Evolutionary conservation across 345 rosid species (phyloP), one percentile per base, ranked within the genome.

Genomic region (Eutrema heterophyllum): DNA sequence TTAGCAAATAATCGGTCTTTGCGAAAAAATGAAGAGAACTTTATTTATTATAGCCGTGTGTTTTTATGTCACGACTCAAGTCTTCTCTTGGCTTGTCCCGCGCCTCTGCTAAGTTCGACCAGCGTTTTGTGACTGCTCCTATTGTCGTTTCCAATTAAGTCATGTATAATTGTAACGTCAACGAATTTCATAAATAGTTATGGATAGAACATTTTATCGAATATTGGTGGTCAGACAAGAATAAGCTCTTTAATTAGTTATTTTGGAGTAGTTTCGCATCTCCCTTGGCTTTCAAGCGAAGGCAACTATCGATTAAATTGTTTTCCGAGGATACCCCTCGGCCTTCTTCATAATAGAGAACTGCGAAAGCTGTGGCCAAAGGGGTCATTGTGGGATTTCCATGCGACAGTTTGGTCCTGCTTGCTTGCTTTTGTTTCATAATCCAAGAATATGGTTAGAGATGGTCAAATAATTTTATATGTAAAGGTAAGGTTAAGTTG

Each of bases 401-500:
- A 13, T 29, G 36, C 21, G 9, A 36, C 33, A 16, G 18, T 45
- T 41, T 53, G 48, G 56, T 44, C 39, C 38, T 32, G 24, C 33
- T 56, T 75, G 39, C 12, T 75, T 41, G 48, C 40, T 75, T 74
- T 60, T 51, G 63, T 51, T 26, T 21, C 21, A 58, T 40, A 35
- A 52, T 60, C 13, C 15, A 41, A 40, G 21, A 41, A 68, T 30
- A 60, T 51, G 4, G 67, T 58, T 50, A 68, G 68, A 62, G 51
- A 62, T 16, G 45, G 81, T 78, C 68, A 78, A 76, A 32, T 45
- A 27, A 46, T 71, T 63, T 29, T 24, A 71, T n/a, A 24, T 12
- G 68, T 66, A 59, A 44, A 65, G 48, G n/a, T 54, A 66, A 71
- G 75, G 82, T 80, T 64, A 39, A 62, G 64, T 80, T 64, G 87